Evolutionary conservation across 2,329 filamentous ascomycete genomes (phyloP), one percentile per base, ranked within the genome.

Genomic region (Colletotrichum sp.): DNA sequence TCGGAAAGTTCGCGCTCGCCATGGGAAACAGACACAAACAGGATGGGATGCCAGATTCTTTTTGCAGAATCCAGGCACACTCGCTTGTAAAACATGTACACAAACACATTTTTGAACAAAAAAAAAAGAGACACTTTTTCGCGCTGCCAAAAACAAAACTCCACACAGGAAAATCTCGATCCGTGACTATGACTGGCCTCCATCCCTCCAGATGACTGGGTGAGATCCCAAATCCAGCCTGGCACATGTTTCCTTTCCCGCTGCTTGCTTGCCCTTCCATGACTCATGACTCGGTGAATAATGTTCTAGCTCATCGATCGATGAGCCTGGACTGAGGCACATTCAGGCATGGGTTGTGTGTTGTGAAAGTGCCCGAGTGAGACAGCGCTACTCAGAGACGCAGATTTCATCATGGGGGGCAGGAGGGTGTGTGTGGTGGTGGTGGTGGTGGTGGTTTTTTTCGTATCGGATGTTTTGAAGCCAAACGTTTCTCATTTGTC

Each of bases 231-330:
- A 51, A 51, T 13, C n/a, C 43, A 51, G 43, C 21, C 43, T 51
- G 6, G n/a, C 43, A 51, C 43, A 51, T 51, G n/a, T 51, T 51
- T 51, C n/a, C 12, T 51, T 51, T 51, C 43, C 12, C 43, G n/a
- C 43, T 21, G 43, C 43, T 24, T 13, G 63, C 34, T 43, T 68
- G 18, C 36, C 66, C 66, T 61, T 59, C 66, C 36, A 51, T 68
- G 55, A 47, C 55, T 68, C 36, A 51, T 68, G 55, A 47, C 55
- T 68, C 66, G 66, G 34, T 38, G 34, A 29, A 47, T 5, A 36
- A 55, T 66, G 36, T 61, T 61, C 66, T 68, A 68, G 55, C 36
- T 68, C 66, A 68, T 68, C 55, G 55, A 38, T 34, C 66, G 66
- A 68, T 68, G 66, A 51, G 54, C 36, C 66, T 68, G 66, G 66